Evolutionary conservation across 169 alveolate genomes (phyloP).

Genomic region (Plasmodium fragile): DNA sequence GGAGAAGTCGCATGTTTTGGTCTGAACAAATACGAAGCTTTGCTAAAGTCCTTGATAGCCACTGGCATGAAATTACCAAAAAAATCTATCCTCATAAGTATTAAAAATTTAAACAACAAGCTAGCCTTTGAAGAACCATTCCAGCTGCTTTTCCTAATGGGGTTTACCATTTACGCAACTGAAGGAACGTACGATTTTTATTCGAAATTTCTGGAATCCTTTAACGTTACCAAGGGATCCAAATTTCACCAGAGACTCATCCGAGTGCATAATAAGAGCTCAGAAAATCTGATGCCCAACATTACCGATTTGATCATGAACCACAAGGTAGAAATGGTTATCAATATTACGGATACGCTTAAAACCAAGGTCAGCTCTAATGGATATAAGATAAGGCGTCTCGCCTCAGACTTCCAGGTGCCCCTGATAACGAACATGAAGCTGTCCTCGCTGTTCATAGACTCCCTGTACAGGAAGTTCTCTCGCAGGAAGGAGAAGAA

Average conservation of each 20-base stretch:
- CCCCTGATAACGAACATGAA: constrained; percentile 79
- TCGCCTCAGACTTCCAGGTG: constrained; percentile 82
- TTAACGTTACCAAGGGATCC: constrained; percentile 44
- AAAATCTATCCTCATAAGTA: constrained; percentile 79
- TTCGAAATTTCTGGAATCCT: constrained; percentile 62
- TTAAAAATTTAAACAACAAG: constrained; percentile 81
- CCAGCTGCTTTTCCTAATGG: constrained; percentile 79
- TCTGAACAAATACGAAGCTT: constrained; percentile 89
- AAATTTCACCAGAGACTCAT: constrained; percentile 77
- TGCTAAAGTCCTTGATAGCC: constrained; percentile 90
- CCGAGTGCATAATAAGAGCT: constrained; percentile 73
- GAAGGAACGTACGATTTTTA: constrained; percentile 83
- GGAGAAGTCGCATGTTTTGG: constrained; percentile 93
- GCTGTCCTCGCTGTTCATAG: constrained; percentile 81
- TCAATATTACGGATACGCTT: constrained; percentile 80
- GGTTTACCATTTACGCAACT: constrained; percentile 84
- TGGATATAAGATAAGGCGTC: constrained; percentile 84
- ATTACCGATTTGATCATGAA: constrained; percentile 78
- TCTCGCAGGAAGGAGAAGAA: constrained; percentile 78
- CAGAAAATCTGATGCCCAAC: constrained; percentile 53
- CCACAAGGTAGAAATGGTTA: constrained; percentile 82
- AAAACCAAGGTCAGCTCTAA: constrained; percentile 76
- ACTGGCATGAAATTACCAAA: constrained; percentile 87
- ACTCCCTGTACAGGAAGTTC: constrained; percentile 80
- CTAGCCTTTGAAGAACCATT: constrained; percentile 80